Conservation (phyloP, 371 early-diverging fungal species). For the Synchytrium microbalum region DNA sequence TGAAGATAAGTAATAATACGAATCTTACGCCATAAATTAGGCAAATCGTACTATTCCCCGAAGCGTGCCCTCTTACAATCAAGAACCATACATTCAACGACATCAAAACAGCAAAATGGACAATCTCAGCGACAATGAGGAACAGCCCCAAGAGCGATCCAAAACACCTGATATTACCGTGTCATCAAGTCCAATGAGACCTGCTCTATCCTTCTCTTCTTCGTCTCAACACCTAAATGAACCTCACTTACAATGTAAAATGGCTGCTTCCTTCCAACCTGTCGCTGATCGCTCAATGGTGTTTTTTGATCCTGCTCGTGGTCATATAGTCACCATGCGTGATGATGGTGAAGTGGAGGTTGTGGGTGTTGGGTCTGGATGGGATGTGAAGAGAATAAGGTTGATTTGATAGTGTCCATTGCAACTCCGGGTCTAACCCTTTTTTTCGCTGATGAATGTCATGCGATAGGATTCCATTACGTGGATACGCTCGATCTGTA, state of each 20-base stretch:
- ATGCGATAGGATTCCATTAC: background rate
- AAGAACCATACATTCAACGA: too few relatives aligned
- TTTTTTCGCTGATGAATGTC: conserved; percentile 6
- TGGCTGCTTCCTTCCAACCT: background rate
- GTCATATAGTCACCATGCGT: background rate
- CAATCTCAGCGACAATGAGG: too few relatives aligned
- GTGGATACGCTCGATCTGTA: conserved; percentile 24
- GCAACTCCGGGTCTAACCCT: background rate
- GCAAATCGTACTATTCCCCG: too few relatives aligned
- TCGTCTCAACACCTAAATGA: background rate
- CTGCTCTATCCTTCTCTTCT: background rate
- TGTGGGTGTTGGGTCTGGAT: background rate
- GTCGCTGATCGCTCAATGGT: background rate
- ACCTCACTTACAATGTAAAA: background rate
- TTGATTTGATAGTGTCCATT: background rate
- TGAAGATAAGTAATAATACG: too few relatives aligned
- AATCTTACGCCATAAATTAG: too few relatives aligned
- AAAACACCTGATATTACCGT: background rate
- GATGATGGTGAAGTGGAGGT: conserved; percentile 5
- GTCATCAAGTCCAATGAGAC: background rate
- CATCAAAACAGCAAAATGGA: too few relatives aligned
- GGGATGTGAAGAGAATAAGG: background rate
- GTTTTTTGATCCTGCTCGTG: background rate
- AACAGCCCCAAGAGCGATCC: too few relatives aligned
- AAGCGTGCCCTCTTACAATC: too few relatives aligned